Conservation (phyloP, 495 filamentous ascomycete genomes). For the Penicillium macrosclerotiorum region DNA sequence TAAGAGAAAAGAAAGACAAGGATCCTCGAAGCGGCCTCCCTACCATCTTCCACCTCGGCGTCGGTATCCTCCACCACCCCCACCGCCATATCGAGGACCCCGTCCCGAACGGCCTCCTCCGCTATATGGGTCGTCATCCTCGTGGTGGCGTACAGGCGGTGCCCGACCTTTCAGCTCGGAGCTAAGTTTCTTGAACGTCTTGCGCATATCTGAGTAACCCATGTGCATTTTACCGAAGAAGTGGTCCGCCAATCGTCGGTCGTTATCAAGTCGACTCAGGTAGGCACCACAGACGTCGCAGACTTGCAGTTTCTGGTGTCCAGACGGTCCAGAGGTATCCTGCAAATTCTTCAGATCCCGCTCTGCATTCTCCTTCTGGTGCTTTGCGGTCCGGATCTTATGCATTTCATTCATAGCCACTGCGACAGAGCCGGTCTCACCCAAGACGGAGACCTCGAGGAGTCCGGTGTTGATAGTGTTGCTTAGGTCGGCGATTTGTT, state of each 20-base stretch:
- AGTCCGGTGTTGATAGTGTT: conserved; percentile 79
- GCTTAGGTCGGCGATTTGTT: conserved; percentile 79
- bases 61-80: conserved; percentile 38
- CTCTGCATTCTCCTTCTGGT: conserved; percentile 80
- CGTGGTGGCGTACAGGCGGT: conserved; percentile 55
- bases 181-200: conserved; percentile 78
- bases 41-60: conserved; percentile 43
- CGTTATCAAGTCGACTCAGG: conserved; percentile 86
- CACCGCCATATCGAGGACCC: conserved; percentile 45
- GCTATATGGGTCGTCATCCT: conserved; percentile 50
- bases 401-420: conserved; percentile 82
- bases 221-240: conserved; percentile 99
- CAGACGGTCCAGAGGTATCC: conserved; percentile 86
- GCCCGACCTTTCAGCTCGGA: conserved; percentile 78
- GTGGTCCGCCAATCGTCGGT: conserved; percentile 89
- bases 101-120: conserved; percentile 51
- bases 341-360: conserved; percentile 86
- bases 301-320: conserved; percentile 96
- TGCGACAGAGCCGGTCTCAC: conserved; percentile 75
- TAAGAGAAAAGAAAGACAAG: conserved; percentile 11
- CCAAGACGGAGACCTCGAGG: conserved; percentile 81
- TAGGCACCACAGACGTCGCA: conserved; percentile 98
- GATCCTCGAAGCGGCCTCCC: conserved; percentile 10
- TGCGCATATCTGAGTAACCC: conserved; percentile 96
- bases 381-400: conserved; percentile 75